Percentiles rank a stretch among this genome's conserved stretches.
Evolutionary conservation across 768 basidiomycete species (phyloP).

Genomic region (Termitomyces sp.): DNA sequence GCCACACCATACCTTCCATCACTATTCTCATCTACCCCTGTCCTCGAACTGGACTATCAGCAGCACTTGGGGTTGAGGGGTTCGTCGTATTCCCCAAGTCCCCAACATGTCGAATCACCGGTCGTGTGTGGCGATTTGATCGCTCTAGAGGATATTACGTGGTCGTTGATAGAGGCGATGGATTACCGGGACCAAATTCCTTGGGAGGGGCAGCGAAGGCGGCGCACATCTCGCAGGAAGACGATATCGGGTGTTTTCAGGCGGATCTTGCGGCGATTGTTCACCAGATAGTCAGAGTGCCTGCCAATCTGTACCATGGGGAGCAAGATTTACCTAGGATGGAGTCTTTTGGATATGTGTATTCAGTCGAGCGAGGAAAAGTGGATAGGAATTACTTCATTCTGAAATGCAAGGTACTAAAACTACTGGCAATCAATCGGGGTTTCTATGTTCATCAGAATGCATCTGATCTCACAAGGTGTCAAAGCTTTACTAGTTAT

Average conservation of each 20-base stretch:
- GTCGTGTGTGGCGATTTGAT: not conserved
- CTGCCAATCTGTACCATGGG: not conserved
- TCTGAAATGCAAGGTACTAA: not conserved
- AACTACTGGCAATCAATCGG: not conserved
- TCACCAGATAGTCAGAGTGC: slow-evolving; percentile 3
- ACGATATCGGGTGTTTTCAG: not conserved
- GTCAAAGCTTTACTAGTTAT: not conserved
- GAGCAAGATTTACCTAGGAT: not conserved
- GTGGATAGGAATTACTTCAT: not conserved
- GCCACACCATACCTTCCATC: slow-evolving; percentile 5
- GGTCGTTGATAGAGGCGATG: slow-evolving; percentile 30
- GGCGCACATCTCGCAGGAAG: slow-evolving; percentile 1
- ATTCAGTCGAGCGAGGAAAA: not conserved
- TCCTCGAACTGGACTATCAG: not conserved
- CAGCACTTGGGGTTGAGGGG: not conserved
- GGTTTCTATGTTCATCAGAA: not conserved
- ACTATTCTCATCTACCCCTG: slow-evolving; percentile 9
- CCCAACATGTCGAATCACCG: not conserved
- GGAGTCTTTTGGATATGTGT: not conserved
- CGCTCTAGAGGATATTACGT: slow-evolving; percentile 25
- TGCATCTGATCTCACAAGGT: not conserved
- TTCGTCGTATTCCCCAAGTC: not conserved
- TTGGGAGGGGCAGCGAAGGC: not conserved
- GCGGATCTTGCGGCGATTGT: slow-evolving; percentile 12
- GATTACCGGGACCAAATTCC: slow-evolving; percentile 22